A percentile compares a stretch with the other conserved stretches of the same genome.
Evolutionary conservation across 1,284 basidiomycete species (phyloP).

Genomic region (Ganoderma multipileum): DNA sequence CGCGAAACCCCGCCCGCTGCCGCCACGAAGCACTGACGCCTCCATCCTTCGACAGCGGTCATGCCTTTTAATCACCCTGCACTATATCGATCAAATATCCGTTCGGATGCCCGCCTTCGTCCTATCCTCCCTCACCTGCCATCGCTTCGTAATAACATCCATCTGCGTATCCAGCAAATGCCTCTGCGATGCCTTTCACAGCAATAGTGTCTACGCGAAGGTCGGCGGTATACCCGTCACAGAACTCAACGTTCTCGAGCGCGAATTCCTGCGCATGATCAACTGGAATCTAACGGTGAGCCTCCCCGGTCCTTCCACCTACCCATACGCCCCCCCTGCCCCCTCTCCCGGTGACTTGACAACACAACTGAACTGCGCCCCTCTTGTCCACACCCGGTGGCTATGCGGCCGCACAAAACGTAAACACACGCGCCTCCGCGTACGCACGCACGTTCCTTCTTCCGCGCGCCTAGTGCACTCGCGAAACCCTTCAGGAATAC

Average conservation of each 20-base stretch:
- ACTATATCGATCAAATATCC: conserved; percentile 96
- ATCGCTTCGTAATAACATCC: conserved; percentile 92
- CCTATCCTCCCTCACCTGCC: conserved; percentile 92
- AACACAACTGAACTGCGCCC: conserved; percentile 23
- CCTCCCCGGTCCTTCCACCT: conserved; percentile 28
- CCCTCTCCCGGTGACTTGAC: conserved; percentile 7
- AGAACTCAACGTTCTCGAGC: conserved; percentile 92
- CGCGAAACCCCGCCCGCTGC: conserved; percentile 11
- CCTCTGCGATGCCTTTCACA: conserved; percentile 92
- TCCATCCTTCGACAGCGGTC: conserved; percentile 68
- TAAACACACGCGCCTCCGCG: neutral
- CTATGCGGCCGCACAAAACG: no score
- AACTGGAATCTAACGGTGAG: conserved; percentile 94
- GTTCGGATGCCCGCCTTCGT: conserved; percentile 86
- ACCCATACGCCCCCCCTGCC: conserved; percentile 18
- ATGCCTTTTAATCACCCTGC: conserved; percentile 87
- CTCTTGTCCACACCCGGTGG: conserved; percentile 2
- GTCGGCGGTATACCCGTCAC: conserved; percentile 90
- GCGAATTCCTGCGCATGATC: conserved; percentile 89
- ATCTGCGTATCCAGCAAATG: conserved; percentile 90
- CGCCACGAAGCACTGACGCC: conserved; percentile 15
- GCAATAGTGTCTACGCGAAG: conserved; percentile 91
- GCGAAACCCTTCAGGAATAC: conserved; percentile 83
- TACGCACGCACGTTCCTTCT: neutral
- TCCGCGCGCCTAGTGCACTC: conserved; percentile 64